Evolutionary conservation across 2,329 filamentous ascomycete genomes (phyloP), one percentile per base, ranked within the genome.

Genomic region (Colletotrichum sp.): DNA sequence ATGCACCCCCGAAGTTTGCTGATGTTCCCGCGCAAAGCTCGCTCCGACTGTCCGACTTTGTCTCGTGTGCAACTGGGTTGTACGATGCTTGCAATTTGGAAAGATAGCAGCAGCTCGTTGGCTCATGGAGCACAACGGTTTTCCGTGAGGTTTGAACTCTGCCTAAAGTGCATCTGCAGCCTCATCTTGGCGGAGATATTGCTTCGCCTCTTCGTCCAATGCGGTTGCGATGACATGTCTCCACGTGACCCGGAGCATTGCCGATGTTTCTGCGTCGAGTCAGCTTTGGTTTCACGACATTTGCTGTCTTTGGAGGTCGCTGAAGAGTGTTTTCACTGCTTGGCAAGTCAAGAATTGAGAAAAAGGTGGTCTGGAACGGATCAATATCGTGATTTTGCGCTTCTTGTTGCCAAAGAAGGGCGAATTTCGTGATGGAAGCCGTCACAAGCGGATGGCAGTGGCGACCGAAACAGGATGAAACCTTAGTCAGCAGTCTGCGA

Each of bases 381-480:
- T 30, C 52, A 34, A 44, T 8, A 25, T 36, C 34, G 34, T 36
- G 34, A 1, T 16, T 27, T 62, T 63, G 55, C 39, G 69, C 39
- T 68, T 27, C 55, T 11, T 55, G 8, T 64, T 59, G 36, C 69
- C 69, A 27, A 68, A 36, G 5, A 12, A 9, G 12, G 72, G 32
- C 11, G 29, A 5, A 34, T 57, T 62, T 44, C 25, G 61, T 25
- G 9, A 49, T 32, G 49, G 61, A 62, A 32, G 32, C 25, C 16
- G 34, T 52, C 15, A 4, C 39, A 49, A 9, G 66, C 9, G 49
- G 3, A 39, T 2, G 19, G 30, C 49, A 32, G 49, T 75, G 72
- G 69, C 69, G 30, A 57, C 36, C 72, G 69, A 68, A 72, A 72
- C 72, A 72, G n/a, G 5, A 27, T 72, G 72, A 75, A 75, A 75